Evolutionary conservation across 2,329 filamentous ascomycete species (phyloP).

Genomic region (Epicoccum nigrum): DNA sequence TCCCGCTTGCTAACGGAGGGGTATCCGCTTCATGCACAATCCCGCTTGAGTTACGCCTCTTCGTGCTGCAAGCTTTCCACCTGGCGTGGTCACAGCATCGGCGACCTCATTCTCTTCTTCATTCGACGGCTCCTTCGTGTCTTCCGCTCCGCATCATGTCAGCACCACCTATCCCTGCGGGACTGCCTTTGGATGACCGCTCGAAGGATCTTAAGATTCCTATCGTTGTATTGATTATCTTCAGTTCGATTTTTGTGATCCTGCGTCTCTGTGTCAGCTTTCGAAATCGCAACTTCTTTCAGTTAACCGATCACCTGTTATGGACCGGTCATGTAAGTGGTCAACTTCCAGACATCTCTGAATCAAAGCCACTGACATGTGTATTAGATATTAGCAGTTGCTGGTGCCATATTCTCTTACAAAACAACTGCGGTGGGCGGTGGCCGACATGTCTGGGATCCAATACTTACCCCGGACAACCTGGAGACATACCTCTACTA

Average conservation of each 20-base stretch:
- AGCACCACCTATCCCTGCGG: slow-evolving; percentile 5
- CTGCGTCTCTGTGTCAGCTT: slow-evolving; percentile 28
- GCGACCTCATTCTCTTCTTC: slow-evolving; percentile 3
- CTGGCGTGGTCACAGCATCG: slow-evolving; percentile 13
- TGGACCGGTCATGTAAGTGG: slow-evolving; percentile 32
- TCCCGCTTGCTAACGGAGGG: background rate
- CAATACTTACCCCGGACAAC: slow-evolving; percentile 26
- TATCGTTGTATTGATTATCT: slow-evolving; percentile 26
- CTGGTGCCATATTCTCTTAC: slow-evolving; percentile 28
- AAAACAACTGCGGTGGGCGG: slow-evolving; percentile 27
- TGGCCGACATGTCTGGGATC: slow-evolving; percentile 35
- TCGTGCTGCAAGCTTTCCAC: slow-evolving; percentile 4
- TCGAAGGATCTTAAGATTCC: slow-evolving; percentile 32
- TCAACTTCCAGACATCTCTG: no score
- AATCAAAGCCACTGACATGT: slow-evolving; percentile 1
- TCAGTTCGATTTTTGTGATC: slow-evolving; percentile 33
- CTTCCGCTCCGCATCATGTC: slow-evolving; percentile 18
- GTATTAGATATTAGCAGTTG: slow-evolving; percentile 27
- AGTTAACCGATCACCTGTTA: slow-evolving; percentile 33
- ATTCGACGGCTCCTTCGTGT: background rate
- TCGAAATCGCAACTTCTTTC: slow-evolving; percentile 29
- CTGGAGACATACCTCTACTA: slow-evolving; percentile 25
- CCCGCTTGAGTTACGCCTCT: background rate
- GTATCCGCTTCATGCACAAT: slow-evolving; percentile 2
- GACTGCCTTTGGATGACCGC: slow-evolving; percentile 30